Base-by-base conservation (phyloP, 176 grass and related monocot species). In the Oryza glumipatula region DNA sequence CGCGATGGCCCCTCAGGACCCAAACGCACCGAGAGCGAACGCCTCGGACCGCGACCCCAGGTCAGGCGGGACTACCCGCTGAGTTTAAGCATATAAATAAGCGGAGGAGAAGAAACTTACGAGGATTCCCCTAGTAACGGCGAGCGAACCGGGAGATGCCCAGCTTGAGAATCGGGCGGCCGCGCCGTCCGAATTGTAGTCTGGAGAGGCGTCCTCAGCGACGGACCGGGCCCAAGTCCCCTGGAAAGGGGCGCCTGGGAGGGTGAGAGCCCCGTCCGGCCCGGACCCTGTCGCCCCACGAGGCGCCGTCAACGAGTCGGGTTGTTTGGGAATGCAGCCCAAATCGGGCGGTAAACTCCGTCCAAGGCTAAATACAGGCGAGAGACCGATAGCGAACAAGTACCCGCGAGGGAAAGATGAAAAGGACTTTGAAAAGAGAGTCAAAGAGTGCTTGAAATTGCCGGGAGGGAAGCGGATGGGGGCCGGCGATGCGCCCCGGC, bases 381-480 rank as follows among this genome's bases (percentile, higher is more conserved):
- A 85, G 82, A 76, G 87, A 89, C 87, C 71, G 71, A 82, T 90
- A 82, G 88, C 48, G 77, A 86, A 86, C 88, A 90, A 86, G 77
- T 86, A 77, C n/a, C 77, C 82, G 46, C 28, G 88, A 85, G 88
- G 71, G 68, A 89, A 89, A 89, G 88, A 85, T 89, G 88, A 90
- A 86, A 82, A 82, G 71, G 63, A 91, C 82, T 88, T 88, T 88
- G 82, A 82, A 88, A 92, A 92, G 89, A 91, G 82, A 92, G 86
- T 86, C 77, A 92, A 88, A 88, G 72, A 92, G 86, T 92, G 72
- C 86, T 86, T 92, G 86, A 92, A 92, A 92, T 92, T 92, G 81
- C 81, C 81, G 71, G 76, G 87, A 88, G 84, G 88, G 91, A 93
- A 90, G 91, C 91, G 84, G 87, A 89, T 92, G 87, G 87, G 87